Evolutionary conservation across 495 filamentous ascomycete genomes (phyloP), one percentile per base, ranked within the genome.

Genomic region (Talaromyces liani): DNA sequence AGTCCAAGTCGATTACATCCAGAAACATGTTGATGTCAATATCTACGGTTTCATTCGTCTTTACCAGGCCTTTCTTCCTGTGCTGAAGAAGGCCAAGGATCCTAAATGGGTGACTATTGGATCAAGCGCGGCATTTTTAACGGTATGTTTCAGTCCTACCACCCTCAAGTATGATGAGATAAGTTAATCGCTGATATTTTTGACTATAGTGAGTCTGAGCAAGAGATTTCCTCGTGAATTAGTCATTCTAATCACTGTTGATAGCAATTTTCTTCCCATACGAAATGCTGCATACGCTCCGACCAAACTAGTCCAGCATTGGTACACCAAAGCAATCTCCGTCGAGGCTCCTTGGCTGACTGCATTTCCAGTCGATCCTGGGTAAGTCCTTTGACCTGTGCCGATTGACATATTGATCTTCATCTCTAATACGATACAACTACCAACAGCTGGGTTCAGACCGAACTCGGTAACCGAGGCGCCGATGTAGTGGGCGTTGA

Each of bases 401-500:
- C 18, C 41, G 1, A 45, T 45, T 45, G 41, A 45, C 16, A 36
- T 12, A 45, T 45, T 18, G 31, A 8, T 4, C 14, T 58, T 54
- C 2, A 22, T 31, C 25, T 10, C 74, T 55, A 65, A 72, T 58
- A 16, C 72, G 41, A 45, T 58, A 16, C 72, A 45, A 18, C 41
- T 45, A 45, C 41, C n/a, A n/a, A 64, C 27, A 78, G 77, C n/a
- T 81, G 71, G 64, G 72, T 73, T 9, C 73, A 75, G 49, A 84
- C 80, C 4, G 79, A 81, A 0, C 64, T 81, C 63, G 80, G 79
- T 10, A 80, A 82, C 61, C 36, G 63, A 4, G 78, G 67, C 0
- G 80, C 80, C 16, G 29, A 64, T 12, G 41, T 14, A 1, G 68
- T 75, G 24, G 79, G 80, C 0, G 16, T 75, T 2, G 71, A 73